These are phyloP conservation scores for Fusarium sp. DNA, from an alignment of 2,329 filamentous ascomycete species.

Conservation along the genomic window DNA sequence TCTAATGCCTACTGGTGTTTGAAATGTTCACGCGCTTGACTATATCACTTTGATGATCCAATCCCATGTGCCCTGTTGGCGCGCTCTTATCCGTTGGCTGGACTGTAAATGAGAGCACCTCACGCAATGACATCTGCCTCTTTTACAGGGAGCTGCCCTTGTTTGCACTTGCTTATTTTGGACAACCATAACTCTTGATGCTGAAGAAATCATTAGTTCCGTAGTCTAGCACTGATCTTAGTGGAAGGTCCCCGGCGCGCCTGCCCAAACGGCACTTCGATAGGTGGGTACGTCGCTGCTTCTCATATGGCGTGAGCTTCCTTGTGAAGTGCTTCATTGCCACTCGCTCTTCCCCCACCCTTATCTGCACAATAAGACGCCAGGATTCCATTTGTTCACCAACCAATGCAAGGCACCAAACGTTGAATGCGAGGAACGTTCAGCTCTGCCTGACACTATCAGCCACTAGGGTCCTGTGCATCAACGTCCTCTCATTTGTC, in stretches of 20 bases:
- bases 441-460: neutral
- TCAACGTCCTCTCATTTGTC: neutral
- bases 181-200: neutral
- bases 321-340: neutral
- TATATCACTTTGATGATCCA: conserved; percentile 28
- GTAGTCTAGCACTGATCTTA: neutral
- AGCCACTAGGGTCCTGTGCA: neutral
- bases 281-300: conserved; percentile 9
- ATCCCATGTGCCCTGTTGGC: conserved; percentile 31
- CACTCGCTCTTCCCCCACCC: conserved; percentile 10
- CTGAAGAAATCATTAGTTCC: neutral
- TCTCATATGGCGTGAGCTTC: conserved; percentile 18
- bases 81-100: conserved; percentile 25
- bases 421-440: neutral
- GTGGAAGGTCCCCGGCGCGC: neutral
- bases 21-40: conserved; percentile 12
- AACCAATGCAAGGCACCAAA: conserved; percentile 9
- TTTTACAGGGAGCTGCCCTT: conserved; percentile 12
- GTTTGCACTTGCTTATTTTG: neutral
- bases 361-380: neutral
- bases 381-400: neutral
- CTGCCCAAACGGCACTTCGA: neutral
- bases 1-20: neutral
- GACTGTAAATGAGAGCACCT: neutral
- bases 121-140: neutral